phyloP scores from a whole-genome alignment of 441 rosid genomes.

The Erodium moschatum region DNA sequence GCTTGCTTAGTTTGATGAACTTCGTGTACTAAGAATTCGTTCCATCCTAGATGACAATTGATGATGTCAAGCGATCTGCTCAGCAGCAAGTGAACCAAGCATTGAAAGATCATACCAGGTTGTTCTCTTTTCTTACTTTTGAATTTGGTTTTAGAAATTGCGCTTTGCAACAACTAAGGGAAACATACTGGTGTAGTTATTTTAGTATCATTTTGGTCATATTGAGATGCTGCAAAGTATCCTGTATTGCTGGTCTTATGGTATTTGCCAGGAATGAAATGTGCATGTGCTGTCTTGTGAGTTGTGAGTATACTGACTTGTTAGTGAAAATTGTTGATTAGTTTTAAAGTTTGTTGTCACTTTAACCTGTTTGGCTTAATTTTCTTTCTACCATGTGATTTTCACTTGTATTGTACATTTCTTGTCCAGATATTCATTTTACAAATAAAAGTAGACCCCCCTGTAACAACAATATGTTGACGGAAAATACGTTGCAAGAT shows the following conservation, averaged over 20 bases:
- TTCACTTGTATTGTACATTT: neutral
- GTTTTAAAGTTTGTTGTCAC: neutral
- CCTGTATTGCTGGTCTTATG: neutral
- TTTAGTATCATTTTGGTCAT: neutral
- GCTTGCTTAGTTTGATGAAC: conserved; percentile 21
- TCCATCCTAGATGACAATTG: conserved; percentile 63
- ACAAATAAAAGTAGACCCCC: neutral
- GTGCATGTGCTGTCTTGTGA: neutral
- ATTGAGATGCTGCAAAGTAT: neutral
- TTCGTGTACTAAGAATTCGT: neutral
- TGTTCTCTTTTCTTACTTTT: conserved; percentile 16
- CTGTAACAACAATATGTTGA: neutral
- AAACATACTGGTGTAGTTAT: neutral
- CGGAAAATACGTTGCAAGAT: neutral
- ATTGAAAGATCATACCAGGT: conserved; percentile 90
- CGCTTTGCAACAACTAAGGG: neutral
- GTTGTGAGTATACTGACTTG: neutral
- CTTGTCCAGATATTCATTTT: conserved; percentile 1
- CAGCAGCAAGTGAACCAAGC: conserved; percentile 91
- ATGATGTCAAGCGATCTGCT: conserved; percentile 94
- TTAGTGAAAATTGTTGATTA: neutral
- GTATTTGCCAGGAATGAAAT: neutral
- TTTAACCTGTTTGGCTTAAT: neutral
- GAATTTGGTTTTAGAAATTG: neutral
- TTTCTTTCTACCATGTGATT: neutral